phyloP scores from a whole-genome alignment of 495 filamentous ascomycete species.

The Tuber calosporum region DNA sequence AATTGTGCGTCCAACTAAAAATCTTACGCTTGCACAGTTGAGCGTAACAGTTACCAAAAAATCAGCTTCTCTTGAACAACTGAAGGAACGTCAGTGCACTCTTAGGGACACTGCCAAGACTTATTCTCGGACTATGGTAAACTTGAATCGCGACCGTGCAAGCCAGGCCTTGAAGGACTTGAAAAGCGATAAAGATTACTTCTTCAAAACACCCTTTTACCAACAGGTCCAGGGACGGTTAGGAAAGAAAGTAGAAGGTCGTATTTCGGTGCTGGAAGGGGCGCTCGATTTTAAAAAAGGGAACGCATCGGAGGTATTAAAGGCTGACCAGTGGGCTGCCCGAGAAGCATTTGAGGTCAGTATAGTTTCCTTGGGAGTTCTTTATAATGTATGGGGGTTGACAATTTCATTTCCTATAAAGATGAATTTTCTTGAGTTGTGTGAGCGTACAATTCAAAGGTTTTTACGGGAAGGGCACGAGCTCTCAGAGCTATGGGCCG shows the following conservation, averaged over 20 bases:
- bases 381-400: slow-evolving; percentile 5
- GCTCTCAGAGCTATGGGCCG: slow-evolving; percentile 34
- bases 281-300: slow-evolving; percentile 28
- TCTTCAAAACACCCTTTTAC: slow-evolving; percentile 28
- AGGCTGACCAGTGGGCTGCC: slow-evolving; percentile 24
- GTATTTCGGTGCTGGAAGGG: slow-evolving; percentile 22
- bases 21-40: not conserved
- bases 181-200: slow-evolving; percentile 26
- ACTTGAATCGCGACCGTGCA: slow-evolving; percentile 29
- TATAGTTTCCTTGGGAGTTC: slow-evolving; percentile 19
- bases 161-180: slow-evolving; percentile 32
- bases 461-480: slow-evolving; percentile 33
- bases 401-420: not conserved
- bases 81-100: slow-evolving; percentile 31
- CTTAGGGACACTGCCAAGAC: slow-evolving; percentile 26
- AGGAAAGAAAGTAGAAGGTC: slow-evolving; percentile 18
- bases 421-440: not conserved
- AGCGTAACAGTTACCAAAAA: slow-evolving; percentile 10
- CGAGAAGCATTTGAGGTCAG: slow-evolving; percentile 25
- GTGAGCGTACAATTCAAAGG: slow-evolving; percentile 4
- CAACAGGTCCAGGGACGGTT: slow-evolving; percentile 6
- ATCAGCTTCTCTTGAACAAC: slow-evolving; percentile 28
- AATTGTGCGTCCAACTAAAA: not conserved
- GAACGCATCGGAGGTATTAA: slow-evolving; percentile 28
- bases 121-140: slow-evolving; percentile 28